Base-by-base conservation (phyloP, 129 eudicot genomes). In the Smallanthus sonchifolius region DNA sequence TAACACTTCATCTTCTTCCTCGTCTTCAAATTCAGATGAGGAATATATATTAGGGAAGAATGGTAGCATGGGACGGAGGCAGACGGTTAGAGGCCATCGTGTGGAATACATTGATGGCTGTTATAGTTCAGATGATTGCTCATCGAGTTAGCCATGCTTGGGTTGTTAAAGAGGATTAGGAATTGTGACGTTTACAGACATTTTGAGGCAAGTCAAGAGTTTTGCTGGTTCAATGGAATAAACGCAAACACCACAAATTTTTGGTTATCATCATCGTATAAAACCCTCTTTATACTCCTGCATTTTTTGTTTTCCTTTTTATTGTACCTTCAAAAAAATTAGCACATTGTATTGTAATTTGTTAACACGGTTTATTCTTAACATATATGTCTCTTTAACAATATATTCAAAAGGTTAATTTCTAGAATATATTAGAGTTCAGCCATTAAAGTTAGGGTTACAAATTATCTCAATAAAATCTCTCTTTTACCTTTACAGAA, bases 161-260 rank as follows among this genome's bases (percentile, higher is more conserved):
- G 95, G 95, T 89, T 47, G 86, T 92, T 35, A 83, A 83, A 74
- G 87, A 86, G 61, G 95, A 93, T 65, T 82, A 4, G 95, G 98
- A 59, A 80, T 55, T 20, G 95, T 86, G 51, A 89, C 95, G 0
- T 89, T 87, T 78, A 78, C 84, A 0, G 87, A 85, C 16, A 92
- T 89, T 34, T 72, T 86, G 86, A 80, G 83, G 47, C 86, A 64
- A 70, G 79, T 89, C 72, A 66, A 85, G 24, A 77, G 77, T 64
- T 4, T 74, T 55, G 83, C 60, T 3, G 80, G 76, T 19, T 69
- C 30, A n/a, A n/a, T 77, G 47, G 62, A 68, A 56, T 68, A 68
- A 45, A 76, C 24, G 7, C 1, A 35, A 57, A 43, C 15, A 68
- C 67, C 71, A 69, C 17, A 38, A 36, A 57, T 28, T 40, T 64